Conservation (phyloP, 345 rosid species). For the Hirschfeldia incana region DNA sequence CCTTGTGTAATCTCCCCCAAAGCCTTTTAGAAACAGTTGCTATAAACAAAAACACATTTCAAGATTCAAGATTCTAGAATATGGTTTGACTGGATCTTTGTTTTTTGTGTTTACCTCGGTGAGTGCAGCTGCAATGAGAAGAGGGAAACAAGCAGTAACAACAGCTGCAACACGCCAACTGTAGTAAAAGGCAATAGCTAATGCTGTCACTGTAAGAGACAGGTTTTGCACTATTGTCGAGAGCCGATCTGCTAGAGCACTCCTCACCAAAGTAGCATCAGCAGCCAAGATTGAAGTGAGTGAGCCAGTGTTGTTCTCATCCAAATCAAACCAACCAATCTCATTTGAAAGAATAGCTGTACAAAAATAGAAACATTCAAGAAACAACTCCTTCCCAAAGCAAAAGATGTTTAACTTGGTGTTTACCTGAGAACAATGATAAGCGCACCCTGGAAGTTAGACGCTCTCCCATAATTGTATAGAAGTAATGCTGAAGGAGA, state of each 20-base stretch:
- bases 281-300: conserved; percentile 70
- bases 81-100: neutral
- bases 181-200: conserved; percentile 58
- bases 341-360: conserved; percentile 81
- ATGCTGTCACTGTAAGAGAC: conserved; percentile 74
- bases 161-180: conserved; percentile 88
- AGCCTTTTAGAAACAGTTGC: conserved; percentile 82
- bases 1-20: conserved; percentile 65
- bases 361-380: conserved; percentile 3
- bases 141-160: conserved; percentile 70
- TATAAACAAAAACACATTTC: conserved; percentile 34
- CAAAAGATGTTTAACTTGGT: neutral
- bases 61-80: neutral
- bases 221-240: conserved; percentile 80
- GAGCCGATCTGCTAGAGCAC: conserved; percentile 78
- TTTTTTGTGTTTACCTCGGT: conserved; percentile 50
- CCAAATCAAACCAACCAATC: conserved; percentile 88
- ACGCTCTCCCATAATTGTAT: conserved; percentile 81
- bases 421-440: conserved; percentile 72
- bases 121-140: conserved; percentile 74
- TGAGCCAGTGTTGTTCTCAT: conserved; percentile 71
- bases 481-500: conserved; percentile 74
- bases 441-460: conserved; percentile 74
- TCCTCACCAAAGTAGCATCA: conserved; percentile 75
- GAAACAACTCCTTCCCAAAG: neutral